Evolutionary conservation across 441 rosid genomes (phyloP).

Genomic region (Melastoma candidum): DNA sequence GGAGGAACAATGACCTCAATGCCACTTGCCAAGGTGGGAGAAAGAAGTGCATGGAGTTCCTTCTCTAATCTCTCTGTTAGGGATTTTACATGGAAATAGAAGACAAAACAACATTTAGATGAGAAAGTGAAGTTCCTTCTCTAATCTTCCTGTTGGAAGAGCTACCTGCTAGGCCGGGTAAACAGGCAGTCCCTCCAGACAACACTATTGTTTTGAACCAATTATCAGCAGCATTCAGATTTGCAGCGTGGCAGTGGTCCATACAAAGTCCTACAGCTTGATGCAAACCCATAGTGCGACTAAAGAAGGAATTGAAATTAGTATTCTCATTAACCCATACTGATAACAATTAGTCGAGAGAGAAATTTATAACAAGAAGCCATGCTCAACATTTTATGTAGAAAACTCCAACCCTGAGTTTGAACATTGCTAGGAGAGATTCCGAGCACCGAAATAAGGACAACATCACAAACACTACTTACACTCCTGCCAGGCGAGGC

Average conservation of each 20-base stretch:
- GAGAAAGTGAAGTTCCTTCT: conserved; percentile 1
- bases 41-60: conserved; percentile 51
- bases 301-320: conserved; percentile 10
- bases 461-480: conserved; percentile 20
- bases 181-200: conserved; percentile 72
- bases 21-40: conserved; percentile 43
- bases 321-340: no score
- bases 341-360: no score
- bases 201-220: conserved; percentile 90
- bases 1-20: conserved; percentile 64
- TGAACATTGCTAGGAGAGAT: no score
- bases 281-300: conserved; percentile 78
- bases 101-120: conserved; percentile 3
- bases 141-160: no score
- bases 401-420: no score
- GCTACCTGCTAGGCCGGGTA: conserved; percentile 81
- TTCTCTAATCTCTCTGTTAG: conserved; percentile 69
- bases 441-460: no score
- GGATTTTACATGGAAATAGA: conserved; percentile 6
- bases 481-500: conserved; percentile 80
- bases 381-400: no score
- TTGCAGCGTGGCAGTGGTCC: conserved; percentile 76
- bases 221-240: conserved; percentile 46
- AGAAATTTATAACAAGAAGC: neutral
- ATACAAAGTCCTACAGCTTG: conserved; percentile 92